A percentile compares a stretch with the other conserved stretches of the same genome.
Conservation (phyloP, 2,329 filamentous ascomycete species). For the Beauveria rudraprayagi region DNA sequence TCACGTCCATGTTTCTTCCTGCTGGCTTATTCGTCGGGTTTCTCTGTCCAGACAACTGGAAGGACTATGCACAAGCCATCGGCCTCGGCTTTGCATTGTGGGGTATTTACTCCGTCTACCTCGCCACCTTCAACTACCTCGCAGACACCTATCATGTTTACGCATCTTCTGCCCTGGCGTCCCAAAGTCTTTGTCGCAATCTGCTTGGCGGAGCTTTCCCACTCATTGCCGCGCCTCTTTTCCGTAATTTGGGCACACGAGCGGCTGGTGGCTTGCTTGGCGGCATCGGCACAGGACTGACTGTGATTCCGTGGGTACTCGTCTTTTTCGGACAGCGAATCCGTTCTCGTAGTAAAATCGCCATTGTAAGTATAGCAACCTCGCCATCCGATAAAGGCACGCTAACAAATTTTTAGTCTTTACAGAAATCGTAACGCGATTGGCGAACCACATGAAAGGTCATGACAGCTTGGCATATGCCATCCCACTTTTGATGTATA, state of each 20-base stretch:
- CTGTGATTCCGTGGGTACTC: slow-evolving; percentile 79
- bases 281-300: slow-evolving; percentile 59
- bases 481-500: background rate
- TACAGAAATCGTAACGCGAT: background rate
- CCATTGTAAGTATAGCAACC: slow-evolving; percentile 41
- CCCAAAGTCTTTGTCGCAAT: slow-evolving; percentile 81
- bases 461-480: background rate
- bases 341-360: slow-evolving; percentile 67
- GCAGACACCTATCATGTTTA: slow-evolving; percentile 82
- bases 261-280: slow-evolving; percentile 69
- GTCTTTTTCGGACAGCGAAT: slow-evolving; percentile 73
- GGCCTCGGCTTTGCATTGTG: slow-evolving; percentile 69
- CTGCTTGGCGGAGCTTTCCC: slow-evolving; percentile 76
- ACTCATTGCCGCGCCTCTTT: slow-evolving; percentile 66
- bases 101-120: slow-evolving; percentile 79
- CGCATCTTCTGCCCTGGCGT: slow-evolving; percentile 76
- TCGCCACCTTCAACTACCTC: slow-evolving; percentile 88
- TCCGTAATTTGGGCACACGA: slow-evolving; percentile 60
- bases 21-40: slow-evolving; percentile 58
- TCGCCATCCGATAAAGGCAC: background rate
- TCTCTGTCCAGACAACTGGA: slow-evolving; percentile 17
- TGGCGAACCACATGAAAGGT: background rate
- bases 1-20: slow-evolving; percentile 67
- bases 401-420: background rate
- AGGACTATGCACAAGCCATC: slow-evolving; percentile 31